These are phyloP conservation scores for Ampelomyces quisqualis DNA, from an alignment of 2,329 filamentous ascomycete species.

Conservation along the genomic window DNA sequence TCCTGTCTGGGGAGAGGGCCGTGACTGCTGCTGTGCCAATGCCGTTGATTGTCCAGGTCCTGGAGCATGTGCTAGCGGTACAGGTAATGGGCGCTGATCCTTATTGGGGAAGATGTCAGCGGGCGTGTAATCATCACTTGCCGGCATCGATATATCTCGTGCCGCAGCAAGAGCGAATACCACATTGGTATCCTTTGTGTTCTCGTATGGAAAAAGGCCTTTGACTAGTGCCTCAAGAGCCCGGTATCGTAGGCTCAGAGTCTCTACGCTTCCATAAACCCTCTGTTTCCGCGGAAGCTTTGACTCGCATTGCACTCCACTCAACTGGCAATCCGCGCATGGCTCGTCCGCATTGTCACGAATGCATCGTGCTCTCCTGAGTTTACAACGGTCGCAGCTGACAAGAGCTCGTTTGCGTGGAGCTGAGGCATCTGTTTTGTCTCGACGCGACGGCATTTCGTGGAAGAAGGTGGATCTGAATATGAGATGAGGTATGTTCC, in stretches of 20 bases:
- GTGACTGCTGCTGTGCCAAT: conserved; percentile 1
- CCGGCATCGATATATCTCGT: conserved; percentile 44
- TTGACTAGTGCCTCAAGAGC: conserved; percentile 48
- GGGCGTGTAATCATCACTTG: conserved; percentile 26
- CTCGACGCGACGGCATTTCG: conserved; percentile 15
- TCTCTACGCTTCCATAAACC: conserved; percentile 51
- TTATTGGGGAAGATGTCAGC: conserved; percentile 28
- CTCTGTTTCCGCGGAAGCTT: conserved; percentile 49
- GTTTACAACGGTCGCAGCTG: conserved; percentile 36
- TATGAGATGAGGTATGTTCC: conserved; percentile 2
- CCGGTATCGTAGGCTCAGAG: conserved; percentile 48
- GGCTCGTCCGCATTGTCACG: conserved; percentile 30
- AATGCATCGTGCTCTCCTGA: conserved; percentile 32
- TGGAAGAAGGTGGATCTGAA: not conserved
- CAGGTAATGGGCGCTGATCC: conserved; percentile 4
- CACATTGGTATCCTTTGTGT: conserved; percentile 43
- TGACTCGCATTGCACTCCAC: conserved; percentile 46
- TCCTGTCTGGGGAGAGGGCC: conserved; percentile 6
- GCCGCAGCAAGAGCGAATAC: conserved; percentile 45
- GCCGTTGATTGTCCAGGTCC: conserved; percentile 6
- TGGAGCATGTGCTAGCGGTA: conserved; percentile 2
- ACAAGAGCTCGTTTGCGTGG: conserved; percentile 33
- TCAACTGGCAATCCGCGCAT: conserved; percentile 46
- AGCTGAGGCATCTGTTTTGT: conserved; percentile 20
- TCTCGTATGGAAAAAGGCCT: conserved; percentile 46